Evolutionary conservation across 495 filamentous ascomycete species (phyloP).

Genomic region (Penicillium antarcticum): DNA sequence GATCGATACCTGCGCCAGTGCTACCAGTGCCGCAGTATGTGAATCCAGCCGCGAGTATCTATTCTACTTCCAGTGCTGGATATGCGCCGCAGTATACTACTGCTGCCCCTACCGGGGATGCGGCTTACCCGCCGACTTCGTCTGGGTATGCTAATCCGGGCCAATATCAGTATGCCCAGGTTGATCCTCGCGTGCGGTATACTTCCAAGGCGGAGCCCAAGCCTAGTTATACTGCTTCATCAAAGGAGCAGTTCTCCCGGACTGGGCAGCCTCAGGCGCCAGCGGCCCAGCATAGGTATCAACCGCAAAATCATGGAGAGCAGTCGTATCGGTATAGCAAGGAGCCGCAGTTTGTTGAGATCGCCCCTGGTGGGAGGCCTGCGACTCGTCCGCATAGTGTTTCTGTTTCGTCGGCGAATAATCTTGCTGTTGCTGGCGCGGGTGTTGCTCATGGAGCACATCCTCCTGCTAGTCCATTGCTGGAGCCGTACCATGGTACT

Average conservation of each 20-base stretch:
- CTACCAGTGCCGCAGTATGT: conserved; percentile 29
- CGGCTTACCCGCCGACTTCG: conserved; percentile 5
- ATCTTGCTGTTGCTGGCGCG: conserved; percentile 26
- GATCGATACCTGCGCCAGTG: conserved; percentile 14
- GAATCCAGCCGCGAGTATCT: conserved; percentile 8
- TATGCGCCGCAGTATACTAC: conserved; percentile 26
- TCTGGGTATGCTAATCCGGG: conserved; percentile 30
- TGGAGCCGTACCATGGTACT: conserved; percentile 91
- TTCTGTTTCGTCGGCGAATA: conserved; percentile 41
- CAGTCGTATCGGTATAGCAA: conserved; percentile 13
- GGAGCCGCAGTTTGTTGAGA: conserved; percentile 41
- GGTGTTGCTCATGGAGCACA: conserved; percentile 24
- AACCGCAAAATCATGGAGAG: conserved; percentile 1
- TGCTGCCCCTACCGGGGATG: conserved; percentile 18
- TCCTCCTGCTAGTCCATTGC: conserved; percentile 74
- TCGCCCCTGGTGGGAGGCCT: conserved; percentile 36
- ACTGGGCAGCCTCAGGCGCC: conserved; percentile 12
- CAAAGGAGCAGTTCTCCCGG: conserved; percentile 20
- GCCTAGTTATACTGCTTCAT: conserved; percentile 20
- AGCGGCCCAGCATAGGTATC: conserved; percentile 22
- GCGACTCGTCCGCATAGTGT: conserved; percentile 32
- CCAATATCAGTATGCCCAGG: conserved; percentile 41
- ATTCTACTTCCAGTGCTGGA: conserved; percentile 10
- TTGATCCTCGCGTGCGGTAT: conserved; percentile 44
- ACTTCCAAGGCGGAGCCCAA: conserved; percentile 35